Conservation (phyloP, 1,284 basidiomycete genomes). For the Ceratobasidium sp. region DNA sequence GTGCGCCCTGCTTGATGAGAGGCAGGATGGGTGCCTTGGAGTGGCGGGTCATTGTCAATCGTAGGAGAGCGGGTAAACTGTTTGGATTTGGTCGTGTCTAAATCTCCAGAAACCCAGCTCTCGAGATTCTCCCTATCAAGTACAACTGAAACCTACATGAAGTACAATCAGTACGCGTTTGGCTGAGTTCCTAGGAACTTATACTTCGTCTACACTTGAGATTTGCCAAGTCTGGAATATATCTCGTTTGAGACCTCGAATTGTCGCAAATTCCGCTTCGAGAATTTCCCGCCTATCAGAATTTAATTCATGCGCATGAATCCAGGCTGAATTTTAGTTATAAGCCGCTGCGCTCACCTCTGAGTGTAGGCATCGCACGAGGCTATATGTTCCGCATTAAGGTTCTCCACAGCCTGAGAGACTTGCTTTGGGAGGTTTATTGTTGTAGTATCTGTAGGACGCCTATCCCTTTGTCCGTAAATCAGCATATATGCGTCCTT, state of each 20-base stretch:
- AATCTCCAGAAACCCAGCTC: constrained; percentile 66
- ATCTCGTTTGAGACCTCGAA: constrained; percentile 64
- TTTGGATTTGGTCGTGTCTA: constrained; percentile 43
- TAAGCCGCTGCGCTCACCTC: constrained; percentile 57
- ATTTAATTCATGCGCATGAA: neutral
- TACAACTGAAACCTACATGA: constrained; percentile 64
- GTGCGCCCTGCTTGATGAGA: neutral
- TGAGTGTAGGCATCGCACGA: constrained; percentile 63
- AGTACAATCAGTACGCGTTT: constrained; percentile 30
- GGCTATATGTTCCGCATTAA: constrained; percentile 66
- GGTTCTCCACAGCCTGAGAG: constrained; percentile 61
- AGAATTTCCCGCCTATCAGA: constrained; percentile 50
- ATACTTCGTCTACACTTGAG: constrained; percentile 61
- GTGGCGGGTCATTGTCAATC: neutral
- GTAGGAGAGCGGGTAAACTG: neutral
- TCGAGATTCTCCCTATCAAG: constrained; percentile 69
- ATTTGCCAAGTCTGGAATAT: constrained; percentile 74
- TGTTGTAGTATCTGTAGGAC: constrained; percentile 10
- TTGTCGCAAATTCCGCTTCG: constrained; percentile 60
- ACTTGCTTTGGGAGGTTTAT: constrained; percentile 65
- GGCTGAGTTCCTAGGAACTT: constrained; percentile 33
- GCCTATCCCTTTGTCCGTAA: constrained; percentile 65
- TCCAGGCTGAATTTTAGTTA: neutral
- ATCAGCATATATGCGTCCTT: constrained; percentile 94
- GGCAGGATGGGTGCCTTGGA: neutral